These are phyloP conservation scores for Brachypodium distachyon DNA, from an alignment of 202 grass and related monocot genomes.

Conservation along the genomic window DNA sequence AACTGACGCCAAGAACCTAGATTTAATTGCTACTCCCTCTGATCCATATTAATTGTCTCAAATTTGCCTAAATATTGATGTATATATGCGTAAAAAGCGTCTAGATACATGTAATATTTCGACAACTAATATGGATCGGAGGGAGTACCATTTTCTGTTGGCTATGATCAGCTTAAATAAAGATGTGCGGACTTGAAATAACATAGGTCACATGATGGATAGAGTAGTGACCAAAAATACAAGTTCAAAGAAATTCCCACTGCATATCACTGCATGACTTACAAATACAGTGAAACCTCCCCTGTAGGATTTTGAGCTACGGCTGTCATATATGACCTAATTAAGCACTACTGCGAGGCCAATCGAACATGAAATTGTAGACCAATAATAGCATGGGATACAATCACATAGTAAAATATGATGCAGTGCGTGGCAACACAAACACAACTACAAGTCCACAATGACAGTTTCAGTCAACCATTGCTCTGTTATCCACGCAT, in stretches of 20 bases:
- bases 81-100: no score
- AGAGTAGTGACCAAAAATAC: background rate
- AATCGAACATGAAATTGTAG: background rate
- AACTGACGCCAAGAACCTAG: background rate
- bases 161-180: background rate
- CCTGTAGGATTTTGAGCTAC: background rate
- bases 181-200: background rate
- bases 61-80: no score
- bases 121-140: no score
- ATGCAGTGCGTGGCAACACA: background rate
- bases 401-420: background rate
- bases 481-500: background rate
- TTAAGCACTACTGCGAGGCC: background rate
- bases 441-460: background rate
- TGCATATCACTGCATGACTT: background rate
- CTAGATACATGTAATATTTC: no score
- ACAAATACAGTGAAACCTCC: background rate
- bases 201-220: background rate
- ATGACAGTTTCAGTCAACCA: background rate
- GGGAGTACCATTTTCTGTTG: background rate
- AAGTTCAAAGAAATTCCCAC: background rate
- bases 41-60: no score
- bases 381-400: background rate
- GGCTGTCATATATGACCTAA: background rate
- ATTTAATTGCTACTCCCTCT: background rate